Evolutionary conservation across 306 rosid genomes (phyloP).

Genomic region (Astragalus membranaceus): DNA sequence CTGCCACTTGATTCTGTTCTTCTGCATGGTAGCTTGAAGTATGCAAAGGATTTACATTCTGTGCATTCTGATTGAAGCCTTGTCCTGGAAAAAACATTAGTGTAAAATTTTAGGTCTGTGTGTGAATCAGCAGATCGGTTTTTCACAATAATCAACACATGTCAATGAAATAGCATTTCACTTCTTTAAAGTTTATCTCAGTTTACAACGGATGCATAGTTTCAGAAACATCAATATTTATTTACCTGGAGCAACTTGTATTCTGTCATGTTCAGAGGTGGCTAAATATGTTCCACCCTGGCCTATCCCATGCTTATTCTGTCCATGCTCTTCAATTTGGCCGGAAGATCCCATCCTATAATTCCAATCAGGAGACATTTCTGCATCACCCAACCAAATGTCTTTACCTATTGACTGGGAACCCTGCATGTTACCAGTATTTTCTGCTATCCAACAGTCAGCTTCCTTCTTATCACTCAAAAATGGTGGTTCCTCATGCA

Average conservation of each 20-base stretch:
- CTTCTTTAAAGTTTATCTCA: constrained; percentile 23
- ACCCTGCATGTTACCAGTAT: constrained; percentile 24
- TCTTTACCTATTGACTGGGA: constrained; percentile 48
- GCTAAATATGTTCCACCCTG: constrained; percentile 32
- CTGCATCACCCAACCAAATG: constrained; percentile 71
- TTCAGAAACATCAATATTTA: constrained; percentile 32
- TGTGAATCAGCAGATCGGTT: constrained; percentile 28
- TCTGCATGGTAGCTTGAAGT: constrained; percentile 27
- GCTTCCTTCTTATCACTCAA: constrained; percentile 52
- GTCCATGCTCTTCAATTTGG: constrained; percentile 42
- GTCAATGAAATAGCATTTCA: constrained; percentile 31
- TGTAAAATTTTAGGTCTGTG: constrained; percentile 30
- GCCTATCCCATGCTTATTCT: constrained; percentile 33
- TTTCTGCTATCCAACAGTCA: constrained; percentile 43
- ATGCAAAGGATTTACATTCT: constrained; percentile 33
- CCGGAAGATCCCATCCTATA: constrained; percentile 46
- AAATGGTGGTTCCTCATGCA: constrained; percentile 30
- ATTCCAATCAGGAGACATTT: constrained; percentile 95
- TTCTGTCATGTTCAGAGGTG: constrained; percentile 34
- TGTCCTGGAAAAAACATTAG: constrained; percentile 31
- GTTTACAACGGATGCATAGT: constrained; percentile 30
- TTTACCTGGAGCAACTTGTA: constrained; percentile 42
- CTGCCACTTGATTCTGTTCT: constrained; percentile 43
- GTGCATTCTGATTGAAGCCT: constrained; percentile 40
- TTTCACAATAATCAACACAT: constrained; percentile 29